Conservation (phyloP, 2,329 filamentous ascomycete species). For the Fusarium sp. region DNA sequence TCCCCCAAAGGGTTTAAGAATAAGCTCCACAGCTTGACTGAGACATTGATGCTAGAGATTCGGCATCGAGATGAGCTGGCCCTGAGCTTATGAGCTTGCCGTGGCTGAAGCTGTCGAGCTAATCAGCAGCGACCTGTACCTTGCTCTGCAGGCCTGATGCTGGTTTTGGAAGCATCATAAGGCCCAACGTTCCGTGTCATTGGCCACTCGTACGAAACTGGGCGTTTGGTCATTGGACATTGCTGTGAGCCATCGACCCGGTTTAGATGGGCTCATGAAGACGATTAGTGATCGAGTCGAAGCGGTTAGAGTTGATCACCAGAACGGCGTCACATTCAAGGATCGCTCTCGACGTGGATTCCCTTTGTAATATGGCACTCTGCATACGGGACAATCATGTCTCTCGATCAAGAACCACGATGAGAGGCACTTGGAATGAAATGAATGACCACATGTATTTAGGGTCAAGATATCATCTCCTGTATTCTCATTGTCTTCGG, state of each 20-base stretch:
- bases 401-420: slow-evolving; percentile 57
- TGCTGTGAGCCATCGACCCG: neutral
- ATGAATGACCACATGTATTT: slow-evolving; percentile 57
- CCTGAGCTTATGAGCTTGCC: neutral
- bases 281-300: slow-evolving; percentile 26
- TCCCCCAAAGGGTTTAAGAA: neutral
- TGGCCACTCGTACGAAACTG: slow-evolving; percentile 7
- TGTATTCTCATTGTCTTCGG: neutral
- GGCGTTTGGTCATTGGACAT: neutral
- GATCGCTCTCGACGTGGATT: slow-evolving; percentile 22
- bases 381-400: slow-evolving; percentile 58
- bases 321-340: slow-evolving; percentile 41
- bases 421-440: slow-evolving; percentile 58
- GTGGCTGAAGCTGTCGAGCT: slow-evolving; percentile 15
- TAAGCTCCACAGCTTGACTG: slow-evolving; percentile 3
- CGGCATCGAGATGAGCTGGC: slow-evolving; percentile 23
- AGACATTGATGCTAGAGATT: slow-evolving; percentile 1
- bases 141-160: slow-evolving; percentile 10
- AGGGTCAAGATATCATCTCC: slow-evolving; percentile 55
- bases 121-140: neutral
- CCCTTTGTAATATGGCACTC: slow-evolving; percentile 53
- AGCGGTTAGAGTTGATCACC: slow-evolving; percentile 16
- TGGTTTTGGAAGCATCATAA: slow-evolving; percentile 17
- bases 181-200: neutral
- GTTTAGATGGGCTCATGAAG: slow-evolving; percentile 3